Evolutionary conservation across 495 filamentous ascomycete genomes (phyloP).

Genomic region (Neurospora cerealis): DNA sequence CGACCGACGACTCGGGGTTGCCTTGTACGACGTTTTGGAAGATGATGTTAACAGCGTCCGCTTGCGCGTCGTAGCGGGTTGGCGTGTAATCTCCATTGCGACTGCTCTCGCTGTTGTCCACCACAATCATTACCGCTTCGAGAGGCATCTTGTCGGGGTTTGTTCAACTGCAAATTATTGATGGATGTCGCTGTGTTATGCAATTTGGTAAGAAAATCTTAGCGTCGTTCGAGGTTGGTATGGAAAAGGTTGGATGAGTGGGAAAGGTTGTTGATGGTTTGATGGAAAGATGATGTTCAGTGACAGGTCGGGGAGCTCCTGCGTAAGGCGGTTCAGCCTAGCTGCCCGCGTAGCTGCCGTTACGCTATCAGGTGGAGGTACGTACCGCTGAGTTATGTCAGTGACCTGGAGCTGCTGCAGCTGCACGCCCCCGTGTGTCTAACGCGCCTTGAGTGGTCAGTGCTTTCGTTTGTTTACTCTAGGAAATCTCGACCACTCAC

Average conservation of each 20-base stretch:
- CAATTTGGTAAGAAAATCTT: neutral
- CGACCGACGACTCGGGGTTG: constrained; percentile 94
- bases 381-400: neutral
- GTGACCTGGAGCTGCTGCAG: neutral
- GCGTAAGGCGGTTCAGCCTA: constrained; percentile 22
- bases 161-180: neutral
- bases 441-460: neutral
- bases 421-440: neutral
- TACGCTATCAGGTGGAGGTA: neutral
- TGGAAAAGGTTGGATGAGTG: neutral
- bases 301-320: constrained; percentile 4
- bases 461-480: constrained; percentile 29
- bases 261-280: neutral
- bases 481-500: constrained; percentile 19
- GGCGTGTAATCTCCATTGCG: constrained; percentile 95
- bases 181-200: neutral
- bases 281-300: neutral
- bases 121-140: constrained; percentile 59
- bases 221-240: neutral
- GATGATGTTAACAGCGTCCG: constrained; percentile 88
- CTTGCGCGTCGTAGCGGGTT: constrained; percentile 89
- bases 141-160: constrained; percentile 42
- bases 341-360: neutral
- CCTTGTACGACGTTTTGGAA: constrained; percentile 88
- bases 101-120: constrained; percentile 97